Evolutionary conservation across 31 red algal genomes (phyloP), one percentile per base, ranked within the genome.

Genomic region (Porphyra umbilicalis): DNA sequence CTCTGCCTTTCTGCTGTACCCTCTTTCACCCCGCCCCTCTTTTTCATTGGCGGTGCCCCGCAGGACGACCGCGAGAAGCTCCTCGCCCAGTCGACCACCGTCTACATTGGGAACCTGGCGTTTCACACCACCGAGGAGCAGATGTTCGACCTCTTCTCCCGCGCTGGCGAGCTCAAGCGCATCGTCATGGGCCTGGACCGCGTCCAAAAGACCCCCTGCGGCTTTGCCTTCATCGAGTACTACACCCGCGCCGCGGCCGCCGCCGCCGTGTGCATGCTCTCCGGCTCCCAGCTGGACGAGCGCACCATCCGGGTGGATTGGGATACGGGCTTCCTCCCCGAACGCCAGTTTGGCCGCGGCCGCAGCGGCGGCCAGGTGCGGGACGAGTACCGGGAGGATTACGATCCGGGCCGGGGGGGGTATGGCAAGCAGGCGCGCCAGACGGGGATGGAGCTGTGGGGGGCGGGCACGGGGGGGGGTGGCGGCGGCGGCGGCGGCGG

Each of bases 221-320:
- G 96, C 20, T 98, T 98, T 80, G 95, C 93, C 83, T 98, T 98
- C 78, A 90, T 98, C 13, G 96, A 98, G 57, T 98, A 95, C 78
- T 88, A 81, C 82, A 86, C 86, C 14, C 90, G 96, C 40, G 32
- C 34, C 39, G 92, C 88, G 36, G 96, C 96, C 14, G 88, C 93
- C 36, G 87, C 87, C 33, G 80, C 84, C 35, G 90, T 95, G 38
- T 75, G 85, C 35, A 85, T 92, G 32, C 42, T 98, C 39, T 85
- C 82, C 38, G 85, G 87, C 40, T 88, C 87, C 15, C 92, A 92
- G 83, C 87, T 98, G 5, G 96, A 98, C 79, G 96, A 95, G 77
- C 44, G 92, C 35, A 80, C 82, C 20, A 94, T 95, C 85, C 78
- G 89, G 32, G 89, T 91, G 38, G 96, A 98, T 39, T 95, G 88